Evolutionary conservation across 2,329 filamentous ascomycete species (phyloP), one percentile per base, ranked within the genome.

Genomic region (Diaporthe australafricana): DNA sequence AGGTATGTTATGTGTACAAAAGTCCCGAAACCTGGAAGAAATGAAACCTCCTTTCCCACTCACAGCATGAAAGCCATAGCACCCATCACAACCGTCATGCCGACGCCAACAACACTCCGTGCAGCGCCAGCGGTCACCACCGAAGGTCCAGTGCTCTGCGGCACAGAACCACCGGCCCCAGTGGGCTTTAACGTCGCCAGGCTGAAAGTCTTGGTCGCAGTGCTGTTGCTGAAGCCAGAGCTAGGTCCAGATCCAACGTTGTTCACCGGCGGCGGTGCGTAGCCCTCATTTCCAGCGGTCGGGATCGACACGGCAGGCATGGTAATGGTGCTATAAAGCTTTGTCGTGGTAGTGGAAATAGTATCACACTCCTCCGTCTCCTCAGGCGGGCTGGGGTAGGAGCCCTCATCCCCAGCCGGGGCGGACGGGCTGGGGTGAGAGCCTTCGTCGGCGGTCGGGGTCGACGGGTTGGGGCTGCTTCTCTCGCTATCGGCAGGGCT

Each of bases 291-390:
- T 9, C 32, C 65, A 16, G 63, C 32, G n/a, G 67, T 72, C 27
- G 50, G 67, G 4, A 52, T 69, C 9, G 74, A 45, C 16, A 73
- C 53, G 4, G 69, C 72, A 25, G 57, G 70, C 52, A 70, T 72
- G 47, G 71, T 68, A n/a, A 75, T 53, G 47, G 76, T 75, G 32
- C 69, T 71, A 42, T 53, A 45, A 32, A 69, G 5, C 5, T 50
- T 50, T 14, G 45, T 53, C 9, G 57, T 71, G 62, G 45, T 40
- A 16, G 71, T 56, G 5, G 50, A 40, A 35, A 52, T 55, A 3
- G 42, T 16, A 12, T 50, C 32, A 1, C 17, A 52, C 56, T 70
- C 35, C 56, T 56, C 32, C 17, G 27, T 17, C 27, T 16, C 52
- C 42, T 57, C 70, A 9, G 71, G 16, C 53, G 67, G n/a, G 45